A percentile compares a stretch with the other conserved stretches of the same genome.
These are phyloP conservation scores for Podila clonocystis DNA, from an alignment of 192 early-diverging fungal species.

Conservation along the genomic window DNA sequence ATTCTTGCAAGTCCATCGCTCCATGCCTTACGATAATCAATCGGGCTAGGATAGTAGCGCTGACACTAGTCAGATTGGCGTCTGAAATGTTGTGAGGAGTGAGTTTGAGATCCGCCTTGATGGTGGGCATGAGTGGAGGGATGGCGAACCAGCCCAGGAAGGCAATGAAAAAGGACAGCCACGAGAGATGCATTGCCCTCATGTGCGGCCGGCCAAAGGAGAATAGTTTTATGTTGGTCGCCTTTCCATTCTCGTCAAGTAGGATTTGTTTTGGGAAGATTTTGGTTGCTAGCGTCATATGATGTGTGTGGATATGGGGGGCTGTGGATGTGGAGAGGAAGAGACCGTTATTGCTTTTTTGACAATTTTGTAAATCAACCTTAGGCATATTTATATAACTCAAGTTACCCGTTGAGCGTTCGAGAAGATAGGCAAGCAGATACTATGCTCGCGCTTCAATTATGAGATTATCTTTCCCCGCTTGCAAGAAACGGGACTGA, in stretches of 20 bases:
- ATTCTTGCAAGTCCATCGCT: no score
- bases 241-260: slow-evolving; percentile 45
- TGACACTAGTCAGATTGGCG: slow-evolving; percentile 62
- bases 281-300: slow-evolving; percentile 23
- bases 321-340: no score
- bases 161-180: slow-evolving; percentile 56
- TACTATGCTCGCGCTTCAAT: no score
- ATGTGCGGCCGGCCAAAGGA: slow-evolving; percentile 48
- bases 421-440: no score
- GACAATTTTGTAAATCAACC: slow-evolving; percentile 1
- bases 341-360: neutral
- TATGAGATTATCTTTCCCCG: no score
- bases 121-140: slow-evolving; percentile 64
- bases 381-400: slow-evolving; percentile 5
- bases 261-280: slow-evolving; percentile 34
- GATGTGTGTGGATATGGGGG: neutral
- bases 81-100: slow-evolving; percentile 48
- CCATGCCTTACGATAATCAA: slow-evolving; percentile 37
- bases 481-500: no score
- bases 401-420: no score
- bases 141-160: slow-evolving; percentile 70
- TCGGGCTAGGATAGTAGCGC: slow-evolving; percentile 71
- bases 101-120: slow-evolving; percentile 64
- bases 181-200: slow-evolving; percentile 48
- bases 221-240: slow-evolving; percentile 48